Evolutionary conservation across 1,284 basidiomycete genomes (phyloP).

Genomic region (Ustilago loliicola): DNA sequence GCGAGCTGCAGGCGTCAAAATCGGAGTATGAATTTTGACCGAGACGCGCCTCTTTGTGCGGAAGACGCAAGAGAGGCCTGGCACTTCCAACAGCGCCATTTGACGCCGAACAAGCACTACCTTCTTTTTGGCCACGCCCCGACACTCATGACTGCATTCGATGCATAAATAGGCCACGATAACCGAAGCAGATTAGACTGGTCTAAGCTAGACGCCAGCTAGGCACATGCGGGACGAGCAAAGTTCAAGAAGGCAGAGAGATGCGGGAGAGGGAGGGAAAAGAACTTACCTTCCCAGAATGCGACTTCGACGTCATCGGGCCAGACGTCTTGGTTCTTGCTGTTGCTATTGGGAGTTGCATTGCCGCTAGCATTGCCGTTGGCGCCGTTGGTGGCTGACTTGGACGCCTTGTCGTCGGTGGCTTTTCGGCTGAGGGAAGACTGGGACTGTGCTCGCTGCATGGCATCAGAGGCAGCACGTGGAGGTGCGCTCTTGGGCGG

Average conservation of each 20-base stretch:
- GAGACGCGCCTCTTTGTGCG: slow-evolving; percentile 28
- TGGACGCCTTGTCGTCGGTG: slow-evolving; percentile 22
- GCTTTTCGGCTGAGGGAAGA: slow-evolving; percentile 15
- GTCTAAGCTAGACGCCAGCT: background rate
- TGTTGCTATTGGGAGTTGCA: slow-evolving; percentile 43
- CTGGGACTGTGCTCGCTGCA: slow-evolving; percentile 51
- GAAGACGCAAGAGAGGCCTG: background rate
- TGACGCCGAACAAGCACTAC: background rate
- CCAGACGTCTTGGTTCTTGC: slow-evolving; percentile 71
- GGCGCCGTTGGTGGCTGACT: slow-evolving; percentile 14
- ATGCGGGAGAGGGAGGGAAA: background rate
- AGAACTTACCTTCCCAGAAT: slow-evolving; percentile 70
- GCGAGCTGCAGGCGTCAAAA: slow-evolving; percentile 13
- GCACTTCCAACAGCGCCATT: slow-evolving; percentile 30
- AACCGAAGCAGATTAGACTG: background rate
- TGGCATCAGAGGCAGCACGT: slow-evolving; percentile 48
- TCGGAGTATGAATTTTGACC: slow-evolving; percentile 37
- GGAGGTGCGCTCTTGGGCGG: slow-evolving; percentile 53
- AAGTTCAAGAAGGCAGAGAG: background rate
- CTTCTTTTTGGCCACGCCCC: background rate
- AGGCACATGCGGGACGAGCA: background rate
- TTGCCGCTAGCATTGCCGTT: slow-evolving; percentile 19
- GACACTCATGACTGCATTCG: background rate
- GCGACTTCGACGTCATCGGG: slow-evolving; percentile 72
- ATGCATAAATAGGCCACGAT: background rate